Base-by-base conservation (phyloP, 192 early-diverging fungal species). In the Coemansia sp. region DNA sequence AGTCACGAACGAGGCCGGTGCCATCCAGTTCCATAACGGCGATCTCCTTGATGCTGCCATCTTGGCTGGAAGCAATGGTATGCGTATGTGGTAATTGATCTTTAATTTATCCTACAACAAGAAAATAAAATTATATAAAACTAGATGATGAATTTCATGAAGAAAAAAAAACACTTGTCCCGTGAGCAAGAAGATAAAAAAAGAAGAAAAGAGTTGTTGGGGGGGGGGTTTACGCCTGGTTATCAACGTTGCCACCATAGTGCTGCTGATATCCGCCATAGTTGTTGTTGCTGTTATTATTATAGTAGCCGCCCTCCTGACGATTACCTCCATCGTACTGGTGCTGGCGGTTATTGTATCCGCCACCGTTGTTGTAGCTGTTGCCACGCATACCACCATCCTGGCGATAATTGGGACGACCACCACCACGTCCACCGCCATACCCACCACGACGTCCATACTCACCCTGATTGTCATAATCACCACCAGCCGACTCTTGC, bases 11-110 rank as follows among this genome's bases (percentile, higher is more conserved):
- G 40, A 79, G 34, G 76, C 50, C 2, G 75, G 61, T 15, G 70
- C 75, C 11, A 78, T 78, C 29, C 75, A 78, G 60, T 53, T 78
- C 21, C 69, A 78, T 33, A 78, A 78, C 66, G 69, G 75, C 8
- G 69, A 56, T 38, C 57, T 78, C 11, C 12, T 77, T 2, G 26
- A 67, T n/a, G 63, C 67, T 6, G 68, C 67, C n/a, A n/a, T n/a
- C n/a, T n/a, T n/a, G n/a, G 0, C 27, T 70, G 54, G 10, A 48
- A 9, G 73, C 58, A 15, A 39, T 57, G 37, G 33, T 24, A 38
- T 18, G 32, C 3, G 3, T 12, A 10, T 19, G 6, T 56, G 27
- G 19, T 46, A 8, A 3, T 34, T 18, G 19, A 29, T 24, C 41
- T n/a, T n/a, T n/a, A n/a, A n/a, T n/a, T n/a, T n/a, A n/a, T n/a